A percentile compares a stretch with the other conserved stretches of the same genome.
phyloP scores from a whole-genome alignment of 306 rosid species.

The Vicia villosa region DNA sequence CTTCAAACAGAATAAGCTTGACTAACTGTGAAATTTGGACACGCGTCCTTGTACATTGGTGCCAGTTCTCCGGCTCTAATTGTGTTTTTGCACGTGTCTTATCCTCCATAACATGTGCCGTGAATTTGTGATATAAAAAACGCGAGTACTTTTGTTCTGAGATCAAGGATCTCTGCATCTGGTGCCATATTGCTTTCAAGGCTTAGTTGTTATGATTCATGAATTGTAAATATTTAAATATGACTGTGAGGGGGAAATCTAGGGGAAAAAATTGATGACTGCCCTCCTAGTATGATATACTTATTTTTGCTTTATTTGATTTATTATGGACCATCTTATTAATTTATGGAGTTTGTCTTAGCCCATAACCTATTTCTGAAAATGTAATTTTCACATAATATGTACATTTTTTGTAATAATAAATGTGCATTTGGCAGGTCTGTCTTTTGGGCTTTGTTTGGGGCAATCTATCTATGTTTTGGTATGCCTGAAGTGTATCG shows the following conservation, averaged over 20 bases:
- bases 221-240: not conserved
- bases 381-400: slow-evolving; percentile 3
- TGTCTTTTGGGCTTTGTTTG: slow-evolving; percentile 93
- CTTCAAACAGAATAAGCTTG: slow-evolving; percentile 4
- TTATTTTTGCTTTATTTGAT: slow-evolving; percentile 1
- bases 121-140: not conserved
- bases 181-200: slow-evolving; percentile 20
- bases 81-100: not conserved
- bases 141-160: not conserved
- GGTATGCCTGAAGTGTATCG: slow-evolving; percentile 94
- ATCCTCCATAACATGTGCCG: not conserved
- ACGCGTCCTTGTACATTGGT: not conserved
- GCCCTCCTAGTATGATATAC: not conserved
- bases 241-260: not conserved
- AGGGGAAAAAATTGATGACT: not conserved
- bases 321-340: slow-evolving; percentile 7
- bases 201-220: slow-evolving; percentile 21
- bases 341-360: slow-evolving; percentile 19
- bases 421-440: slow-evolving; percentile 50
- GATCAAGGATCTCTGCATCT: not conserved
- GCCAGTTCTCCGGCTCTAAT: not conserved
- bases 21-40: not conserved
- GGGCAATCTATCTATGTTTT: slow-evolving; percentile 85
- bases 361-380: not conserved
- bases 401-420: slow-evolving; percentile 12